Evolutionary conservation across 139 green algal genomes (phyloP).

Genomic region (Tetradesmus obliquus): DNA sequence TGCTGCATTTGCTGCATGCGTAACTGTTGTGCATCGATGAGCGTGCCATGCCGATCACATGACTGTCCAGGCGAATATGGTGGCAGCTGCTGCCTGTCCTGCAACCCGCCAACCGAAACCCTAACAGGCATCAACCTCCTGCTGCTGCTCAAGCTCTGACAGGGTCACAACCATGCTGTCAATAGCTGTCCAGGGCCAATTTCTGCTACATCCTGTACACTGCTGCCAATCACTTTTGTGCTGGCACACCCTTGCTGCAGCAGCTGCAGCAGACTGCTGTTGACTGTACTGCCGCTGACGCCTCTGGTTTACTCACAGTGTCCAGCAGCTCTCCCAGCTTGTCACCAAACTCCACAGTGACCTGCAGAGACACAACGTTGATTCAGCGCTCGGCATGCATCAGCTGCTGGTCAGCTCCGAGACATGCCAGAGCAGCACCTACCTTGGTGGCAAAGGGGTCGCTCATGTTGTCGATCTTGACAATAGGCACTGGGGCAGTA

Average conservation of each 20-base stretch:
- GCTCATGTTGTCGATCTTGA: conserved; percentile 95
- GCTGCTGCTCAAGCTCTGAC: not conserved
- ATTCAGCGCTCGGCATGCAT: not conserved
- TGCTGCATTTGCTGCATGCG: too few species aligned
- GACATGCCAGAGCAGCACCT: not conserved
- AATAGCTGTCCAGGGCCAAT: not conserved
- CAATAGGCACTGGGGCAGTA: conserved; percentile 60
- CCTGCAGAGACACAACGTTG: conserved; percentile 50
- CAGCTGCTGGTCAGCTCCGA: not conserved
- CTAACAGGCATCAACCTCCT: not conserved
- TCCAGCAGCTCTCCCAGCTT: conserved; percentile 88
- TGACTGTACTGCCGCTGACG: not conserved
- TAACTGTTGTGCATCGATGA: too few species aligned
- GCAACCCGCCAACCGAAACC: not conserved
- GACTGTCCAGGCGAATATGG: too few species aligned
- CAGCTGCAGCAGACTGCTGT: not conserved
- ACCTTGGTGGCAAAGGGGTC: conserved; percentile 86
- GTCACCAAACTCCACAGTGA: conserved; percentile 88
- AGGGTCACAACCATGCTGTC: not conserved
- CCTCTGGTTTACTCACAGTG: conserved; percentile 65
- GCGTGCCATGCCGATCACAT: too few species aligned
- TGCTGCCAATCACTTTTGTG: not conserved
- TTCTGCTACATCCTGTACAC: too few species aligned
- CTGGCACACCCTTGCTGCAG: too few species aligned
- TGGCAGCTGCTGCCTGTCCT: not conserved